Evolutionary conservation across 192 early-diverging fungal genomes (phyloP), one percentile per base, ranked within the genome.

Genomic region (Phycomyces nitens): DNA sequence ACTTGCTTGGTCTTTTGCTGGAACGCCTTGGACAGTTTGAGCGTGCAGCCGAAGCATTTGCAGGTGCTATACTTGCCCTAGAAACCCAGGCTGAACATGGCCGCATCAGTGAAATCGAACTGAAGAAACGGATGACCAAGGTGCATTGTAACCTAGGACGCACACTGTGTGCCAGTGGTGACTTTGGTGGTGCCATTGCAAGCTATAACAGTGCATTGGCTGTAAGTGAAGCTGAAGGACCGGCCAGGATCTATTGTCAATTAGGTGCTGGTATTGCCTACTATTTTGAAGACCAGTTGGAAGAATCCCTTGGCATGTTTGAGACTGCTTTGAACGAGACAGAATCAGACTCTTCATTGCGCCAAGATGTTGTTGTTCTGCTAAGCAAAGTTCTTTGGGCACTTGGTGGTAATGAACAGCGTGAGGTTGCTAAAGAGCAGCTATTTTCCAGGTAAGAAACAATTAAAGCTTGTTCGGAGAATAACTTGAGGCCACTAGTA

Each of bases 321-420:
- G 91, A 94, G 73, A 55, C 71, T 39, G 88, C 89, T 3, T 68
- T 94, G 61, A 77, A 77, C 47, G 68, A 79, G 16, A 81, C 80
- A 23, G 74, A 77, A 34, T 56, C 70, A 40, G 73, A 77, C 22
- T 70, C 75, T 51, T 62, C 74, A n/a, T 70, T 85, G 62, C 80
- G 82, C 1, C 83, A 88, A 43, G 81, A 86, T 40, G 85, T 92
- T 1, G 78, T 88, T 10, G 79, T 95, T 2, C 62, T 92, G 52
- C 68, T 98, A 59, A 87, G 86, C 53, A 90, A 94, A 72, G 94
- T 95, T 0, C 79, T 98, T 53, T 96, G 92, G 89, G 92, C 92
- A 1, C 72, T 97, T 29, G 93, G 92, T 29, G 85, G 84, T 5
- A 79, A 80, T 26, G 88, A 91, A 60, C 92, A 96, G 62, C 72